Conservation (phyloP, 2,329 filamentous ascomycete species). For the Alternaria alternata region DNA sequence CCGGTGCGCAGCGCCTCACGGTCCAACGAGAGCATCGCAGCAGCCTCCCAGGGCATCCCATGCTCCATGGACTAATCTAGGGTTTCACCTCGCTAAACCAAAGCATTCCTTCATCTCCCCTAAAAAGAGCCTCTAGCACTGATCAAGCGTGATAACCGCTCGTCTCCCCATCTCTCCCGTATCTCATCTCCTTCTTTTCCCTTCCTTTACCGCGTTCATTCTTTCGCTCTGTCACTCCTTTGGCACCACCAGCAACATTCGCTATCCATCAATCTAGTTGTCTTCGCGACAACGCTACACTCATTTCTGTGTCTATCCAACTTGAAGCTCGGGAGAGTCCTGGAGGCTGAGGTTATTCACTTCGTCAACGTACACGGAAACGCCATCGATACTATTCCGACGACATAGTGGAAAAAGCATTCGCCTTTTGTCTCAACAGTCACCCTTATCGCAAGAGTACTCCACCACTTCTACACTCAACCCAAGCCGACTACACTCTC, state of each 20-base stretch:
- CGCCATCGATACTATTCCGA: not conserved
- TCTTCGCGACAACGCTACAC: slow-evolving; percentile 31
- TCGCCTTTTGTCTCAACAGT: slow-evolving; percentile 5
- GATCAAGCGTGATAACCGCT: slow-evolving; percentile 40
- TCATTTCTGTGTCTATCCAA: slow-evolving; percentile 40
- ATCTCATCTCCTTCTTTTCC: slow-evolving; percentile 27
- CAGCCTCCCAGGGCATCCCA: slow-evolving; percentile 16
- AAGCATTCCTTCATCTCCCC: slow-evolving; percentile 51
- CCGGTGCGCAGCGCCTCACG: slow-evolving; percentile 21
- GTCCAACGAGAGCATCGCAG: slow-evolving; percentile 30
- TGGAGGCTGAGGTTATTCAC: slow-evolving; percentile 34
- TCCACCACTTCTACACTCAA: slow-evolving; percentile 12
- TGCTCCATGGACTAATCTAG: slow-evolving; percentile 30
- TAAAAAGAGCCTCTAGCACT: slow-evolving; percentile 32
- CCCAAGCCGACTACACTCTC: slow-evolving; percentile 1
- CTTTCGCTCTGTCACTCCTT: slow-evolving; percentile 39
- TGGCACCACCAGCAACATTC: slow-evolving; percentile 35
- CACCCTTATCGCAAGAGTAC: slow-evolving; percentile 4
- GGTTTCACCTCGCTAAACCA: slow-evolving; percentile 48
- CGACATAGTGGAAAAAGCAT: slow-evolving; percentile 11
- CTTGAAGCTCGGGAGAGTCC: slow-evolving; percentile 31
- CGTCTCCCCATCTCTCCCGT: slow-evolving; percentile 20
- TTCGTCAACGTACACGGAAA: slow-evolving; percentile 12
- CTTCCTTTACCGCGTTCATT: slow-evolving; percentile 32
- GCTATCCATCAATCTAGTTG: slow-evolving; percentile 26